phyloP scores from a whole-genome alignment of 2,329 filamentous ascomycete genomes.

The Harringtonia lauricola region DNA sequence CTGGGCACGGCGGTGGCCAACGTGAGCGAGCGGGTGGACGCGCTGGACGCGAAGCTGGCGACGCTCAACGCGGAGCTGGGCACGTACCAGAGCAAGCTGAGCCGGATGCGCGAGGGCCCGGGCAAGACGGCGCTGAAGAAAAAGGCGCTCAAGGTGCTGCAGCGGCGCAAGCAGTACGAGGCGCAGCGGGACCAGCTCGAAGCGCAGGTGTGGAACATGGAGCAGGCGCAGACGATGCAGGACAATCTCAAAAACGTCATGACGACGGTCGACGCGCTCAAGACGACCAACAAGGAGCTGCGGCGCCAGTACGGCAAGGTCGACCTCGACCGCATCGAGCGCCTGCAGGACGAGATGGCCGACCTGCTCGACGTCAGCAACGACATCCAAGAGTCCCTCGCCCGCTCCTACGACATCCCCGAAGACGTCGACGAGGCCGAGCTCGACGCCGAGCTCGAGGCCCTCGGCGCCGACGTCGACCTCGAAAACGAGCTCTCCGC shows the following conservation, averaged over 20 bases:
- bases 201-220: constrained; percentile 97
- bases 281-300: constrained; percentile 88
- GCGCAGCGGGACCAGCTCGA: constrained; percentile 87
- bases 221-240: constrained; percentile 96
- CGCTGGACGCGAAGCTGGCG: constrained; percentile 88
- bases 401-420: constrained; percentile 83
- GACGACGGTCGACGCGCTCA: constrained; percentile 96
- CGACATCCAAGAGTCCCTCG: constrained; percentile 93
- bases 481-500: constrained; percentile 55
- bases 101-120: constrained; percentile 90
- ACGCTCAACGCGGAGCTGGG: constrained; percentile 83
- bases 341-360: constrained; percentile 97
- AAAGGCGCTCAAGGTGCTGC: constrained; percentile 87
- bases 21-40: constrained; percentile 74
- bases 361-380: constrained; percentile 96
- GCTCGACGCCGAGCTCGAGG: constrained; percentile 91
- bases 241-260: constrained; percentile 98
- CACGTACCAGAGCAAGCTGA: constrained; percentile 76
- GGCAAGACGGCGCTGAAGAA: constrained; percentile 88
- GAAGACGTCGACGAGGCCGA: constrained; percentile 97
- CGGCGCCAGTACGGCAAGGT: constrained; percentile 94
- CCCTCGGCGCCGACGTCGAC: constrained; percentile 87
- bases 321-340: constrained; percentile 93
- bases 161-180: constrained; percentile 91
- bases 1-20: constrained; percentile 74